Evolutionary conservation across 495 filamentous ascomycete genomes (phyloP).

Genomic region (Amniculicola lignicola): DNA sequence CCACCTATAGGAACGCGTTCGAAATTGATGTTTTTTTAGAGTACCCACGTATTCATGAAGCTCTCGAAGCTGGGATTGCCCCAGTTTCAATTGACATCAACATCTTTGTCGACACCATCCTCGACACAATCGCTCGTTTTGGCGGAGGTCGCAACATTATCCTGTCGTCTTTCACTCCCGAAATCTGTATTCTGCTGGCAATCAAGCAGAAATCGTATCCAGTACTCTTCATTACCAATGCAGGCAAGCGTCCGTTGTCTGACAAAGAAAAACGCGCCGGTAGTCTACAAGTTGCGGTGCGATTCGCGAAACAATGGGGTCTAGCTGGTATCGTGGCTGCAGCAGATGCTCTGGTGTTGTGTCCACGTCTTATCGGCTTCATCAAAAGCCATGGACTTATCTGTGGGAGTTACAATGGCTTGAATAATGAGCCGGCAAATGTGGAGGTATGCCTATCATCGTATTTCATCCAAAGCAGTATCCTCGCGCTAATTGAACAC

Average conservation of each 20-base stretch:
- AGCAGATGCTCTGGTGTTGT: constrained; percentile 8
- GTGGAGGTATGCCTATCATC: constrained; percentile 10
- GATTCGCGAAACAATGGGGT: constrained; percentile 12
- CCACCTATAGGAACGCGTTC: constrained; percentile 3
- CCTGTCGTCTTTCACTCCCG: constrained; percentile 11
- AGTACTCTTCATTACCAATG: constrained; percentile 13
- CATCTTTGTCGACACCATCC: constrained; percentile 9
- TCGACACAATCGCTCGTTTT: constrained; percentile 1
- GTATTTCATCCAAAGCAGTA: background rate
- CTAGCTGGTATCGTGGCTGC: constrained; percentile 4
- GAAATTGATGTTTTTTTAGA: constrained; percentile 5
- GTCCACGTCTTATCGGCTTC: constrained; percentile 3
- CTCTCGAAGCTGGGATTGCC: constrained; percentile 7
- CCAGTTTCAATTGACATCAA: constrained; percentile 13
- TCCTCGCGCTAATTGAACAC: constrained; percentile 1
- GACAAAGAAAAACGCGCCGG: constrained; percentile 7
- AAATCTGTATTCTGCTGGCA: constrained; percentile 7
- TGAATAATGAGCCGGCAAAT: constrained; percentile 10
- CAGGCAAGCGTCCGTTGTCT: constrained; percentile 3
- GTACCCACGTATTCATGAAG: constrained; percentile 7
- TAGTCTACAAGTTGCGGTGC: constrained; percentile 13
- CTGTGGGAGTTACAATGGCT: constrained; percentile 5
- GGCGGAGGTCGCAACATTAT: constrained; percentile 6
- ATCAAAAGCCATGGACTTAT: constrained; percentile 6
- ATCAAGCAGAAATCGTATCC: constrained; percentile 12